phyloP scores from a whole-genome alignment of 2,329 filamentous ascomycete species.

The Penicillium olsonii region DNA sequence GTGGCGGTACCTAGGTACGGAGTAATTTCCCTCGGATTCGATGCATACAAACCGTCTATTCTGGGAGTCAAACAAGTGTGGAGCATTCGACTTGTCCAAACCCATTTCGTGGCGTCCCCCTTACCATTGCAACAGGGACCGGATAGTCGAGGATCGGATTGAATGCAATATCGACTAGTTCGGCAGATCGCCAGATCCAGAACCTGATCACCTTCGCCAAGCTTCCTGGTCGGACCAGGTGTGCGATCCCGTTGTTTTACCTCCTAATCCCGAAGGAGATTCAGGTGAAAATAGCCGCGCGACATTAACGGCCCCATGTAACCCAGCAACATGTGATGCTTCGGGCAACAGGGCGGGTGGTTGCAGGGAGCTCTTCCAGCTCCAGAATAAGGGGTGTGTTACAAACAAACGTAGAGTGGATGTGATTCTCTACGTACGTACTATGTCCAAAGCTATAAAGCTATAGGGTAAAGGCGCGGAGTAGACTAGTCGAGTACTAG shows the following conservation, averaged over 20 bases:
- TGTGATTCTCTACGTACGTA: too few relatives aligned
- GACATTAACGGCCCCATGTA: slow-evolving; percentile 8
- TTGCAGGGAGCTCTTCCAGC: slow-evolving; percentile 12
- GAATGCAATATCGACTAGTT: neutral
- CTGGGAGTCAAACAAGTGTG: neutral
- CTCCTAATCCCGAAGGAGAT: neutral
- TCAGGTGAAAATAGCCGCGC: slow-evolving; percentile 9
- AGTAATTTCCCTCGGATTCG: neutral
- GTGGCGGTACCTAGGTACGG: too few relatives aligned
- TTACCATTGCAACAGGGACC: neutral
- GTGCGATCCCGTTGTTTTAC: neutral
- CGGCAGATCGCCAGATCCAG: neutral
- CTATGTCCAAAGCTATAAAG: too few relatives aligned
- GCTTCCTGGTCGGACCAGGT: slow-evolving; percentile 1
- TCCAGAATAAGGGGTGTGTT: slow-evolving; percentile 13
- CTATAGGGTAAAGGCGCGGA: too few relatives aligned
- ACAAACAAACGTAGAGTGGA: slow-evolving; percentile 10
- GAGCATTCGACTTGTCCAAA: neutral
- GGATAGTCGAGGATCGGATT: neutral
- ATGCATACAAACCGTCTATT: neutral
- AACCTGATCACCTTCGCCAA: slow-evolving; percentile 4
- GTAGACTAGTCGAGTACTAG: too few relatives aligned
- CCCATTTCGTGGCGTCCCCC: neutral
- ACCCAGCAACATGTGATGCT: slow-evolving; percentile 12
- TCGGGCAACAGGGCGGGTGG: slow-evolving; percentile 18